Evolutionary conservation across 2,329 filamentous ascomycete genomes (phyloP).

Genomic region (Aspergillus aculeatus): DNA sequence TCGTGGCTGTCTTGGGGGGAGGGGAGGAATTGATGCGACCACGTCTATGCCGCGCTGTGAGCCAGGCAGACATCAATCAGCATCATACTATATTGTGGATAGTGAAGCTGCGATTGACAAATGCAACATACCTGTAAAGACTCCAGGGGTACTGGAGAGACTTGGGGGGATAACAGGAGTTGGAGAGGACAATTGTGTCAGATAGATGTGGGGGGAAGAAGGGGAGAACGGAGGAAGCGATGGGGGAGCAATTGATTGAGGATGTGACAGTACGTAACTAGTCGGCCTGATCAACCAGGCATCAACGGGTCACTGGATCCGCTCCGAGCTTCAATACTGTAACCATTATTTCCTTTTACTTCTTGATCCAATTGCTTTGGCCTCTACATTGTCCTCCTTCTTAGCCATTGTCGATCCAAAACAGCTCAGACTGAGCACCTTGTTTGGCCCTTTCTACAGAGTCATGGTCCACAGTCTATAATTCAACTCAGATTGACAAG

Average conservation of each 20-base stretch:
- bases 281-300: conserved; percentile 23
- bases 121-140: conserved; percentile 19
- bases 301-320: conserved; percentile 10
- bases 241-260: not conserved
- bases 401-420: not conserved
- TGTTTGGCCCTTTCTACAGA: not conserved
- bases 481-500: not conserved
- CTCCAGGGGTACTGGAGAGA: conserved; percentile 1
- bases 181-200: conserved; percentile 4
- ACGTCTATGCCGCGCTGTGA: conserved; percentile 20
- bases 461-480: not conserved
- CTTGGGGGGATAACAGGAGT: conserved; percentile 2
- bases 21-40: conserved; percentile 16
- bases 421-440: too few species aligned
- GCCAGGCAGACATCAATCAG: conserved; percentile 13
- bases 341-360: conserved; percentile 10
- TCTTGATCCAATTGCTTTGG: not conserved
- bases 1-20: conserved; percentile 32
- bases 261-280: conserved; percentile 22
- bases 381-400: not conserved
- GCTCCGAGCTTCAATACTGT: conserved; percentile 1
- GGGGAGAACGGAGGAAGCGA: conserved; percentile 3
- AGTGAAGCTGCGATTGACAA: not conserved
- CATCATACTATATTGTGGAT: not conserved
- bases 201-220: conserved; percentile 6